These are phyloP conservation scores for Peronosclerospora sorghi DNA, from an alignment of 352 stramenopile species.

Conservation along the genomic window DNA sequence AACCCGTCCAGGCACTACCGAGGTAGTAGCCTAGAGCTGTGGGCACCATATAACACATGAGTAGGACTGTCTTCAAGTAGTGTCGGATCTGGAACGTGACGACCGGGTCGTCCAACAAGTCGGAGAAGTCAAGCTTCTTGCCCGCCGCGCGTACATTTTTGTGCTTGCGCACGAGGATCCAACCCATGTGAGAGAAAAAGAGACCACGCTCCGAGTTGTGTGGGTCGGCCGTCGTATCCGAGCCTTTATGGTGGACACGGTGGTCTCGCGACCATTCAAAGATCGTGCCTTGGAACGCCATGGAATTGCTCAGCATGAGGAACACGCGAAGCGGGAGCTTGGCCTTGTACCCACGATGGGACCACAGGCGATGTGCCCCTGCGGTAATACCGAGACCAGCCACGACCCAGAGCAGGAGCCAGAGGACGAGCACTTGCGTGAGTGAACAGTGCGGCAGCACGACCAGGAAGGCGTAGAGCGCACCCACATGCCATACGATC, in stretches of 20 bases:
- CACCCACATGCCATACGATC: constrained; percentile 52
- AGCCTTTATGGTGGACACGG: constrained; percentile 98
- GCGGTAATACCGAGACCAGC: constrained; percentile 95
- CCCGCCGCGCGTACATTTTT: constrained; percentile 66
- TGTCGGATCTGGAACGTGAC: constrained; percentile 95
- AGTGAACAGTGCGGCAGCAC: constrained; percentile 42
- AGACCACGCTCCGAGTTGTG: constrained; percentile 96
- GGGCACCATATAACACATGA: constrained; percentile 96
- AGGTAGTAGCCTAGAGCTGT: constrained; percentile 85
- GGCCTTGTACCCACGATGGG: constrained; percentile 94
- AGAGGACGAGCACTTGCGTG: constrained; percentile 45
- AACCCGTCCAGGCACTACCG: constrained; percentile 89
- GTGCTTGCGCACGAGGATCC: constrained; percentile 98
- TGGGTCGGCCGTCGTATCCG: constrained; percentile 89
- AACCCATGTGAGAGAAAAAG: constrained; percentile 99
- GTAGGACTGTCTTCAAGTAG: constrained; percentile 80
- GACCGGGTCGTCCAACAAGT: constrained; percentile 89
- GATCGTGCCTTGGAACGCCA: constrained; percentile 94
- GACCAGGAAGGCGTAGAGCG: constrained; percentile 55
- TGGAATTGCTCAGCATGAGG: constrained; percentile 97
- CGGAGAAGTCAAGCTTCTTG: constrained; percentile 91
- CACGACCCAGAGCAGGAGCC: constrained; percentile 49
- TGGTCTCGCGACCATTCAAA: constrained; percentile 99
- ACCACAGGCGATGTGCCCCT: constrained; percentile 95
- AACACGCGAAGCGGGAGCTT: constrained; percentile 84